Conservation (phyloP, 345 rosid species). For the Boechera stricta region DNA sequence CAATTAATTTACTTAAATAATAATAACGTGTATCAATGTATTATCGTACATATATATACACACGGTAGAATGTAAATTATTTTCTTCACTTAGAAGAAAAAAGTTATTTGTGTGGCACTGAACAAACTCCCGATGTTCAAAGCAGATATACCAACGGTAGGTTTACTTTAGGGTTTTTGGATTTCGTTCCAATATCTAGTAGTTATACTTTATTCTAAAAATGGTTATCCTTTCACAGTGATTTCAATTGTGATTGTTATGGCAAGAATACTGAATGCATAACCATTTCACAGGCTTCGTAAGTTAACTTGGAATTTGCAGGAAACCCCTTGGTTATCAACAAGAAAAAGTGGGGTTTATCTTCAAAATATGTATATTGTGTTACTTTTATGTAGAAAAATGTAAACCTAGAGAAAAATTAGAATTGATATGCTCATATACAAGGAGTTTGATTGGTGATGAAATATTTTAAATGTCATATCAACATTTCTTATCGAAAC, state of each 20-base stretch:
- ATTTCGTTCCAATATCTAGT: neutral
- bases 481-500: too few relatives aligned
- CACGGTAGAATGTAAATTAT: neutral
- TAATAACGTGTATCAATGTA: neutral
- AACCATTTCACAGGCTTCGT: neutral
- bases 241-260: neutral
- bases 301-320: neutral
- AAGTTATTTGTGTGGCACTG: too few relatives aligned
- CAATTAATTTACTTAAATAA: neutral
- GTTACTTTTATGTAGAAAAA: neutral
- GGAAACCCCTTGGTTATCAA: neutral
- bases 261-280: neutral
- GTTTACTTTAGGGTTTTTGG: neutral
- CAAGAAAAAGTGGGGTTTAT: neutral
- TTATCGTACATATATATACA: conserved; percentile 12
- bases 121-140: too few relatives aligned
- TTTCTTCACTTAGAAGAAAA: neutral
- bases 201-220: too few relatives aligned
- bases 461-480: too few relatives aligned
- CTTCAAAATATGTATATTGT: neutral
- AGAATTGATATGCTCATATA: neutral
- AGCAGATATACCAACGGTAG: neutral
- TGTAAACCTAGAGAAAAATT: neutral
- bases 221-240: neutral
- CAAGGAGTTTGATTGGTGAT: neutral